Evolutionary conservation across 1,139 yeast species (phyloP).

Genomic region (Blastobotrys serpentis): DNA sequence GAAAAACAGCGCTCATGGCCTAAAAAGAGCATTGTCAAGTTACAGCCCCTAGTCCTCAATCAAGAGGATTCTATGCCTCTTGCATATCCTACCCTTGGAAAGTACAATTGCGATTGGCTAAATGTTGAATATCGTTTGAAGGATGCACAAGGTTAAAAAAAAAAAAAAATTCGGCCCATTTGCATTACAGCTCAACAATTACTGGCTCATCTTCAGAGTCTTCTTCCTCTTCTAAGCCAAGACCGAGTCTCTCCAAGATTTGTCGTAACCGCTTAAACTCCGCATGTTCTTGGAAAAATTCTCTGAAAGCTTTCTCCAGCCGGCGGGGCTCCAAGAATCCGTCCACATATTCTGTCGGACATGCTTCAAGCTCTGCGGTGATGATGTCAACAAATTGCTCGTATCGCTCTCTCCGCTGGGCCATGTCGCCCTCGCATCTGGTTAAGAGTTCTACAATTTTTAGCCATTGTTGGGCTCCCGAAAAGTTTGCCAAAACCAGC

Average conservation of each 20-base stretch:
- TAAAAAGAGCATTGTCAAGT: not conserved
- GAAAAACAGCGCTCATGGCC: not conserved
- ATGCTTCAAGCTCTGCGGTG: conserved; percentile 34
- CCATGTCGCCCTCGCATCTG: conserved; percentile 31
- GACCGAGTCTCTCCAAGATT: conserved; percentile 1
- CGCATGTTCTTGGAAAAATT: conserved; percentile 6
- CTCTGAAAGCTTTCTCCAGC: conserved; percentile 24
- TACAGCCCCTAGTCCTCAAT: conserved; percentile 2
- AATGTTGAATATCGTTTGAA: conserved; percentile 4
- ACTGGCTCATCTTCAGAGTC: conserved; percentile 22
- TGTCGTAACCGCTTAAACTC: not conserved
- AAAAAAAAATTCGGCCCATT: not conserved
- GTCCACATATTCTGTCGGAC: conserved; percentile 44
- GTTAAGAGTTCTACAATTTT: conserved; percentile 40
- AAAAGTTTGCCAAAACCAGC: conserved; percentile 46
- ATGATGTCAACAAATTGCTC: conserved; percentile 34
- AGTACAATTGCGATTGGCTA: not conserved
- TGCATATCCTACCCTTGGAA: conserved; percentile 11
- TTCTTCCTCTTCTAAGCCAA: conserved; percentile 13
- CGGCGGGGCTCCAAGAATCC: conserved; percentile 34
- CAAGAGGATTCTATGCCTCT: not conserved
- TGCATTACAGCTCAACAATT: conserved; percentile 12
- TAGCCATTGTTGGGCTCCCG: conserved; percentile 49
- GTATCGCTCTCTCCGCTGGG: conserved; percentile 23
- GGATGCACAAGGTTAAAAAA: not conserved